phyloP scores from a whole-genome alignment of 306 rosid species.

The Geum urbanum region DNA sequence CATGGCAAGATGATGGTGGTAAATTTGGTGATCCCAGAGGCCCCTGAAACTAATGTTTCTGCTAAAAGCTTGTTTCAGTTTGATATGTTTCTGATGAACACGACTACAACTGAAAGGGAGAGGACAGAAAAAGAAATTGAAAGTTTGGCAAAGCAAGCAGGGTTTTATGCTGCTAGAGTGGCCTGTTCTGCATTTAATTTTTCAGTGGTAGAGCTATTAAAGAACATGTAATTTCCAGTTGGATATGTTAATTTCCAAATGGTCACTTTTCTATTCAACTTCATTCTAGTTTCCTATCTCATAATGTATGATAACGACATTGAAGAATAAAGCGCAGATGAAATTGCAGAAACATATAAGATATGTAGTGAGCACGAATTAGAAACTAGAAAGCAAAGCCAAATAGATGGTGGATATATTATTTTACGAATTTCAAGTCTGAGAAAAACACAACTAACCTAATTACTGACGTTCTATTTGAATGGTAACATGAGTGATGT shows the following conservation, averaged over 20 bases:
- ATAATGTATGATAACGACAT: not conserved
- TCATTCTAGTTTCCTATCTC: not conserved
- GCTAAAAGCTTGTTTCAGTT: conserved; percentile 26
- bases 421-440: conserved; percentile 1
- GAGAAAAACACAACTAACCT: not conserved
- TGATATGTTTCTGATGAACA: conserved; percentile 24
- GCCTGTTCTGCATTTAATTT: conserved; percentile 14
- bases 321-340: conserved; percentile 1
- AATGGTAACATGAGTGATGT: conserved; percentile 48
- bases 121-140: conserved; percentile 15
- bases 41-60: conserved; percentile 20
- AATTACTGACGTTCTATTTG: conserved; percentile 51
- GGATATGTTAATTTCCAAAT: not conserved
- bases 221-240: conserved; percentile 2
- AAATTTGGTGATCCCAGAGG: conserved; percentile 25
- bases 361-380: not conserved
- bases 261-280: not conserved
- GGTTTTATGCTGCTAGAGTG: conserved; percentile 19
- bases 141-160: conserved; percentile 23
- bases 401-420: conserved; percentile 6
- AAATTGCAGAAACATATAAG: conserved; percentile 1
- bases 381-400: not conserved
- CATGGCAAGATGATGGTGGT: conserved; percentile 24
- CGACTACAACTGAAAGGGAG: conserved; percentile 2
- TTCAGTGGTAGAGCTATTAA: conserved; percentile 23